Conservation (phyloP, 805 yeast genomes). For the Kodamaea kakaduensis region DNA sequence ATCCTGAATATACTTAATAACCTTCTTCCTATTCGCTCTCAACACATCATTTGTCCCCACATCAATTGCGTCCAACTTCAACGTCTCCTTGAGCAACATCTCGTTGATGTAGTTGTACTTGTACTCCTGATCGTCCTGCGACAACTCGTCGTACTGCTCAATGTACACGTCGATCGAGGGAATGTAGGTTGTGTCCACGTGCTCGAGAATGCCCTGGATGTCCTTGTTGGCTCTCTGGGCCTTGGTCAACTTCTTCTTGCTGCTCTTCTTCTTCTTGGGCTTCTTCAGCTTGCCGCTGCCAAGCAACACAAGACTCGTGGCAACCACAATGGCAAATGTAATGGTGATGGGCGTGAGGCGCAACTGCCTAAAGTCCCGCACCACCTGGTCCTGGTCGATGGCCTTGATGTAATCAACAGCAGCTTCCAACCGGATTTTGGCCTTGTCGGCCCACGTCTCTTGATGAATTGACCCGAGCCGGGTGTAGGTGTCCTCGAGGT, state of each 20-base stretch:
- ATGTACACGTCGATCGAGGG: constrained; percentile 35
- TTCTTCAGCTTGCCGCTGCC: constrained; percentile 4
- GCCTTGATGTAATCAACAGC: constrained; percentile 11
- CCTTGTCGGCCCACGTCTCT: constrained; percentile 23
- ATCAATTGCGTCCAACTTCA: constrained; percentile 65
- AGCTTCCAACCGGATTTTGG: constrained; percentile 18
- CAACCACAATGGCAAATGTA: constrained; percentile 26
- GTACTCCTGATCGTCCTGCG: constrained; percentile 37
- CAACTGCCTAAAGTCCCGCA: constrained; percentile 27
- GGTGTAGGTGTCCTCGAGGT: background rate
- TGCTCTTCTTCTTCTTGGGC: constrained; percentile 18
- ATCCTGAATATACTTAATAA: constrained; percentile 57
- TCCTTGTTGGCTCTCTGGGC: constrained; percentile 39
- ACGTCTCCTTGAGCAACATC: constrained; percentile 58
- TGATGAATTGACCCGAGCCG: background rate
- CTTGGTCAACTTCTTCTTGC: constrained; percentile 35
- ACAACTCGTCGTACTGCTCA: constrained; percentile 23
- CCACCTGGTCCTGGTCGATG: constrained; percentile 20
- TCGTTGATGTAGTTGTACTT: constrained; percentile 61
- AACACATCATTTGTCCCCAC: constrained; percentile 47
- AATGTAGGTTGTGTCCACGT: constrained; percentile 37
- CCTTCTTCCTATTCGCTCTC: constrained; percentile 54
- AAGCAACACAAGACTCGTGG: constrained; percentile 26
- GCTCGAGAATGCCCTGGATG: constrained; percentile 37
- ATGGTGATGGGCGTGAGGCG: constrained; percentile 33